Base-by-base conservation (phyloP, 1,284 basidiomycete species). In the Puccinia polysora region DNA sequence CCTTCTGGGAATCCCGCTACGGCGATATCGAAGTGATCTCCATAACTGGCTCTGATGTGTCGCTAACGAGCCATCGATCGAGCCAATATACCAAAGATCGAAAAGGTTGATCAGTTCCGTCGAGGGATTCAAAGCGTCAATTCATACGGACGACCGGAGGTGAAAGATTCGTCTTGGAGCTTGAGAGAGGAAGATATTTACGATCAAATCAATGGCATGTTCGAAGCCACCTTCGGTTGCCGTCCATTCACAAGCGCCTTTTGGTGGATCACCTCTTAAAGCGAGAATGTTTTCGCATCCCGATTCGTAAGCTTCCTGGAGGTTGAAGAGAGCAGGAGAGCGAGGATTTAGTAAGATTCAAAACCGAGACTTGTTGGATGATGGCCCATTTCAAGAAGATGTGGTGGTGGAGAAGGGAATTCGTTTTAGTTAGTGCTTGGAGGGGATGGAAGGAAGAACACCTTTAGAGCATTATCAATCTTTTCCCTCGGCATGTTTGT, bases 221-320 rank as follows among this genome's bases (percentile, higher is more conserved):
- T 86, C 85, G 80, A 99, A 98, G 2, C 88, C 85, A 14, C 89
- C 84, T 80, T 94, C 91, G 0, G 88, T 86, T 0, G 90, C 86
- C 71, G 89, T 87, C 87, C 93, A 95, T 79, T 94, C 89, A 79
- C 97, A 93, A 77, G 91, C 86, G 45, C 93, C 90, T 77, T 92
- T 84, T 0, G 95, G 94, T 2, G 95, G 90, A 80, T 99, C 95
- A 81, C 93, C 93, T 74, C 95, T 85, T 28, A 98, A 83, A 2
- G 95, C 95, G 7, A 98, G 84, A 73, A 99, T 89, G 80, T 91
- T 97, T 74, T 89, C 85, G 75, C 97, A 90, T 0, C 92, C 93
- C 6, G 86, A 83, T 32, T 84, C 84, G 79, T 90, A 90, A 1
- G 91, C 92, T 75, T 85, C 85, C 89, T 95, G 74, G 14, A 59